Percentiles rank a stretch among this genome's conserved stretches.
phyloP scores from a whole-genome alignment of 331 rosid genomes.

The Prunus yedoensis region DNA sequence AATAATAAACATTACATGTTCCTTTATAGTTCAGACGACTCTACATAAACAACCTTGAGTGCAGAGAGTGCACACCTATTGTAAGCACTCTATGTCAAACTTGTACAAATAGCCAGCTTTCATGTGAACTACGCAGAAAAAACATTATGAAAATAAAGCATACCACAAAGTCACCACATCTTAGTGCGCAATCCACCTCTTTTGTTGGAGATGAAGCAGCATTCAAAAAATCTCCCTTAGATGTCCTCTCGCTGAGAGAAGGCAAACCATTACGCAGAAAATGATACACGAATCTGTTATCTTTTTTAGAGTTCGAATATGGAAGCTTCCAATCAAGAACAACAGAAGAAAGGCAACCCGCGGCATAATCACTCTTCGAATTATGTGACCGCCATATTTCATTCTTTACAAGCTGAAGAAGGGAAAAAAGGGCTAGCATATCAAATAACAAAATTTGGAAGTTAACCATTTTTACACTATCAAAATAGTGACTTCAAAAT shows the following conservation, averaged over 20 bases:
- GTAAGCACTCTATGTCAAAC: slow-evolving; percentile 1
- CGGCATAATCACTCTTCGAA: slow-evolving; percentile 37
- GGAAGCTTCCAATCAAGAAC: slow-evolving; percentile 64
- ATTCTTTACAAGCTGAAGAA: slow-evolving; percentile 61
- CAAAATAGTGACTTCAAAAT: slow-evolving; percentile 24
- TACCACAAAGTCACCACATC: slow-evolving; percentile 92
- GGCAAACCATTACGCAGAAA: slow-evolving; percentile 49
- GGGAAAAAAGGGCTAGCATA: slow-evolving; percentile 5
- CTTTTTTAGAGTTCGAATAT: slow-evolving; percentile 39
- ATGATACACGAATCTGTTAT: slow-evolving; percentile 55
- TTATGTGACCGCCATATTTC: slow-evolving; percentile 60
- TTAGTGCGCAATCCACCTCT: slow-evolving; percentile 52
- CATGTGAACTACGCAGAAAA: neutral
- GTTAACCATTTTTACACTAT: slow-evolving; percentile 9
- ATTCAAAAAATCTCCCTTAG: slow-evolving; percentile 34
- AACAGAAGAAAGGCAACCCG: slow-evolving; percentile 61
- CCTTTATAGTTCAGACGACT: neutral
- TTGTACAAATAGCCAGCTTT: neutral
- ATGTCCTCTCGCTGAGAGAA: slow-evolving; percentile 31
- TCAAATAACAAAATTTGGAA: slow-evolving; percentile 16
- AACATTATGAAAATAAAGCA: slow-evolving; percentile 6
- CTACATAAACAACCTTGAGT: neutral
- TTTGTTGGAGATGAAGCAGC: slow-evolving; percentile 34
- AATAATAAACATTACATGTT: neutral
- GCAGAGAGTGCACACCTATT: neutral